Conservation (phyloP, 1,284 basidiomycete species). For the Moesziomyces aphidis region DNA sequence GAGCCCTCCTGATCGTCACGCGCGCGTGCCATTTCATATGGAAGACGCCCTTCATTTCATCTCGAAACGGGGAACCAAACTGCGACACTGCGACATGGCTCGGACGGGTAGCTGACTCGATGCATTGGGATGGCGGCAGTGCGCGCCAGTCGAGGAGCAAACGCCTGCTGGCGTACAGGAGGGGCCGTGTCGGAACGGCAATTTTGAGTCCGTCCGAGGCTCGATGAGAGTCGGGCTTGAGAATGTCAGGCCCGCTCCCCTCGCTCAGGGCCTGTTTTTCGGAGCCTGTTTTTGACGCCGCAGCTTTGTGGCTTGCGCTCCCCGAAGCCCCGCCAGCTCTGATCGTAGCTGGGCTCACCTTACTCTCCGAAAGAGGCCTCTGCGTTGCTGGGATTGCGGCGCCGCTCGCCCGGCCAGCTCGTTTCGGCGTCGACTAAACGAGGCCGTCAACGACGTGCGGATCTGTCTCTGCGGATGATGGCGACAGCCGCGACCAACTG, state of each 20-base stretch:
- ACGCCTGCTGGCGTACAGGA: neutral
- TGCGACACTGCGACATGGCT: too few species aligned
- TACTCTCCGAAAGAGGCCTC: neutral
- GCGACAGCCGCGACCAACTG: too few species aligned
- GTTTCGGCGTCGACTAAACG: neutral
- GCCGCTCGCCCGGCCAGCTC: neutral
- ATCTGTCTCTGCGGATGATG: neutral
- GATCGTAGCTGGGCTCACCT: neutral
- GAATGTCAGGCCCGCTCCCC: constrained; percentile 1
- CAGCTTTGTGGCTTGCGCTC: constrained; percentile 8
- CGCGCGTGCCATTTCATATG: too few species aligned
- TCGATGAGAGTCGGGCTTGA: neutral
- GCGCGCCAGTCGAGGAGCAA: too few species aligned
- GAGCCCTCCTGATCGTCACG: too few species aligned
- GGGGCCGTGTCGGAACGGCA: neutral
- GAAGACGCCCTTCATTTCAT: too few species aligned
- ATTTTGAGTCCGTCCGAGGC: neutral
- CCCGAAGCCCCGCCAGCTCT: neutral
- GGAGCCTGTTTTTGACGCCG: constrained; percentile 1
- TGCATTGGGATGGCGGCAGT: too few species aligned
- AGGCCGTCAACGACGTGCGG: neutral
- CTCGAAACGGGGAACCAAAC: too few species aligned
- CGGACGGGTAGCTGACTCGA: too few species aligned
- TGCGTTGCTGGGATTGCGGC: neutral
- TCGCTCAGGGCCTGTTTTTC: neutral